phyloP scores from a whole-genome alignment of 2,329 filamentous ascomycete genomes.

The Fonsecaea erecta region DNA sequence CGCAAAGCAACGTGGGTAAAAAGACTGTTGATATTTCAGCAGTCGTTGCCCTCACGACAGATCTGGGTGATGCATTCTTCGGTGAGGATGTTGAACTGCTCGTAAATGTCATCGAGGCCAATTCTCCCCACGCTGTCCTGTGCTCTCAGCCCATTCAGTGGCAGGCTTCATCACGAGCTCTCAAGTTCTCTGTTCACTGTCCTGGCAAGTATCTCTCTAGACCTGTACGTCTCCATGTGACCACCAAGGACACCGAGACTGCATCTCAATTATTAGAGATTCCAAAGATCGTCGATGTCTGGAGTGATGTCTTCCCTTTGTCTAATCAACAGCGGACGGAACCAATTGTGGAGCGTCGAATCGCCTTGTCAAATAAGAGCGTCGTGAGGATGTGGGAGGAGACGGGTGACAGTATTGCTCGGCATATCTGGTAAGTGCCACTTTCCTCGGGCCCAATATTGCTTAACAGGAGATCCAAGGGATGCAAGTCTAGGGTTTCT shows the following conservation, averaged over 20 bases:
- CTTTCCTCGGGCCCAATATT: conserved; percentile 8
- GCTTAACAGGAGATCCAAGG: conserved; percentile 42
- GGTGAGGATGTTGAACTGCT: conserved; percentile 52
- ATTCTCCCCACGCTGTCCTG: conserved; percentile 42
- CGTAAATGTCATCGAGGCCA: conserved; percentile 32
- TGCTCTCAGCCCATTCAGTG: conserved; percentile 52
- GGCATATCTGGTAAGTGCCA: conserved; percentile 67
- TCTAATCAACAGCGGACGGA: conserved; percentile 50
- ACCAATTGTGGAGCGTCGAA: conserved; percentile 61
- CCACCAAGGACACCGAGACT: conserved; percentile 26
- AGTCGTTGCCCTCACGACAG: conserved; percentile 69
- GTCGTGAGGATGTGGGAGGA: conserved; percentile 66
- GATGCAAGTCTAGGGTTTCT: conserved; percentile 65
- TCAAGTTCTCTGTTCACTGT: conserved; percentile 50
- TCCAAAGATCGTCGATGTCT: conserved; percentile 61
- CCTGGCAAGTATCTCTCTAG: conserved; percentile 32
- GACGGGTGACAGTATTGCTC: conserved; percentile 72
- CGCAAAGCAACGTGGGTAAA: conserved; percentile 52
- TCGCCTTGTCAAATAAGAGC: conserved; percentile 49
- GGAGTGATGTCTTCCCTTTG: conserved; percentile 55
- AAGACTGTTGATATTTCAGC: conserved; percentile 53
- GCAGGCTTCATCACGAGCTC: conserved; percentile 50
- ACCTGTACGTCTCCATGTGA: conserved; percentile 35
- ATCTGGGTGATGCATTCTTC: conserved; percentile 69
- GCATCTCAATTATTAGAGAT: conserved; percentile 30